These are phyloP conservation scores for Angomonas desouzai DNA, from an alignment of 208 protist species.

Conservation along the genomic window DNA sequence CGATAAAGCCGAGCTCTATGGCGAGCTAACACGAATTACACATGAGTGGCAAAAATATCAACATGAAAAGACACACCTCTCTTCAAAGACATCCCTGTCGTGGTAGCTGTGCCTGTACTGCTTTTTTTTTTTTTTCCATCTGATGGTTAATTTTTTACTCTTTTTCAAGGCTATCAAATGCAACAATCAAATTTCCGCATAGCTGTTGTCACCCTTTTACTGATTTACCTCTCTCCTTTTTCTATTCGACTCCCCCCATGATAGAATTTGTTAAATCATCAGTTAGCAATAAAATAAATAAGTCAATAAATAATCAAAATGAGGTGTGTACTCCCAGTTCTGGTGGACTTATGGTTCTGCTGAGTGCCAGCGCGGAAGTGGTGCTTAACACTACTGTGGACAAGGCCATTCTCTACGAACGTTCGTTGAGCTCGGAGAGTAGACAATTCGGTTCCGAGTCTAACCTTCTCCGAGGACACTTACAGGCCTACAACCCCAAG, in stretches of 20 bases:
- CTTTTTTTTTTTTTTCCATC: conserved; percentile 12
- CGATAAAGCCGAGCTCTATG: neutral
- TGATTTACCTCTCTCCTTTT: conserved; percentile 2
- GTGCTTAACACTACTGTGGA: conserved; percentile 21
- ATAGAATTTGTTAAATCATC: too few relatives aligned
- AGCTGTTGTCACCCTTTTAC: too few relatives aligned
- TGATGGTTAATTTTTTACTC: neutral
- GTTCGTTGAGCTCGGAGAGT: conserved; percentile 20
- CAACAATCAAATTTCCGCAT: too few relatives aligned
- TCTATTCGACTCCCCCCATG: neutral
- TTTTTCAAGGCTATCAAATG: neutral
- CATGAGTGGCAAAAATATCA: neutral
- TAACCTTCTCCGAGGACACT: conserved; percentile 49
- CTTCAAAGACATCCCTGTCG: too few relatives aligned
- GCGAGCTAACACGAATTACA: neutral
- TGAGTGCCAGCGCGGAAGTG: neutral
- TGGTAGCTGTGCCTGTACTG: neutral
- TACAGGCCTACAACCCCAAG: conserved; percentile 28
- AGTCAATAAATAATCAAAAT: neutral
- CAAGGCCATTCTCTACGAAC: conserved; percentile 54
- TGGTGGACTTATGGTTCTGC: conserved; percentile 18
- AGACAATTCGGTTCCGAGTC: conserved; percentile 35
- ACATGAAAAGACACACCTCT: too few relatives aligned
- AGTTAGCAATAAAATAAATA: too few relatives aligned
- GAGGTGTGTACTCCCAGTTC: neutral